Evolutionary conservation across 1,284 basidiomycete genomes (phyloP).

Genomic region (Xanthoconium separans): DNA sequence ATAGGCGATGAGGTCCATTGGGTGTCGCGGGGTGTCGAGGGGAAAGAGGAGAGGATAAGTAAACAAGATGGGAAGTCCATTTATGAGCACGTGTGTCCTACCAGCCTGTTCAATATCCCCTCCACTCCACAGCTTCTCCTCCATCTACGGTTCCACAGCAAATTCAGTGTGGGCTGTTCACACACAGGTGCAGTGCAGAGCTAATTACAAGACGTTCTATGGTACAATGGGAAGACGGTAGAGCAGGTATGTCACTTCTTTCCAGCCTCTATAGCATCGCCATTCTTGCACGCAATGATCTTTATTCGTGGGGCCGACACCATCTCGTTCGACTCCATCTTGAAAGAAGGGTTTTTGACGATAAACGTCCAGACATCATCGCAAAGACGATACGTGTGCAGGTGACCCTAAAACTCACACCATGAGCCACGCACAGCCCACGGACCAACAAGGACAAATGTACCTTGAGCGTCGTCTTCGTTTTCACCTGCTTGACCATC

Average conservation of each 20-base stretch:
- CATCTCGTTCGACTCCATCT: conserved; percentile 89
- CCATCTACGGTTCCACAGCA: not conserved
- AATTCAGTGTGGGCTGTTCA: too few species aligned
- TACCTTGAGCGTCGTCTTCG: conserved; percentile 89
- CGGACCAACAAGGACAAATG: conserved; percentile 19
- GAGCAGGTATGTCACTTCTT: conserved; percentile 41
- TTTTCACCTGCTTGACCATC: conserved; percentile 88
- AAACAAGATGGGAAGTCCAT: conserved; percentile 25
- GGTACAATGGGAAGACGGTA: conserved; percentile 16
- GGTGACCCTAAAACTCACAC: conserved; percentile 62
- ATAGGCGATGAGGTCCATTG: conserved; percentile 20
- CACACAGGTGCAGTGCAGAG: not conserved
- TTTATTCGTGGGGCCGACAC: conserved; percentile 82
- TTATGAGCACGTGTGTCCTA: conserved; percentile 25
- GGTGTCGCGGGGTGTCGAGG: conserved; percentile 14
- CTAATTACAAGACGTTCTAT: conserved; percentile 27
- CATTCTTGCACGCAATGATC: conserved; percentile 95
- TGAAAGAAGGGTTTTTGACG: conserved; percentile 88
- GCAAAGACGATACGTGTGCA: conserved; percentile 90
- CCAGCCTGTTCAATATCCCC: not conserved
- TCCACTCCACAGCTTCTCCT: conserved; percentile 7
- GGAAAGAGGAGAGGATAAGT: conserved; percentile 7
- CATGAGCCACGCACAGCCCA: conserved; percentile 5
- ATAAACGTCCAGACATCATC: conserved; percentile 99
- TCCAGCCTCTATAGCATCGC: conserved; percentile 75